Conservation (phyloP, 306 rosid genomes). For the Astragalus membranaceus region DNA sequence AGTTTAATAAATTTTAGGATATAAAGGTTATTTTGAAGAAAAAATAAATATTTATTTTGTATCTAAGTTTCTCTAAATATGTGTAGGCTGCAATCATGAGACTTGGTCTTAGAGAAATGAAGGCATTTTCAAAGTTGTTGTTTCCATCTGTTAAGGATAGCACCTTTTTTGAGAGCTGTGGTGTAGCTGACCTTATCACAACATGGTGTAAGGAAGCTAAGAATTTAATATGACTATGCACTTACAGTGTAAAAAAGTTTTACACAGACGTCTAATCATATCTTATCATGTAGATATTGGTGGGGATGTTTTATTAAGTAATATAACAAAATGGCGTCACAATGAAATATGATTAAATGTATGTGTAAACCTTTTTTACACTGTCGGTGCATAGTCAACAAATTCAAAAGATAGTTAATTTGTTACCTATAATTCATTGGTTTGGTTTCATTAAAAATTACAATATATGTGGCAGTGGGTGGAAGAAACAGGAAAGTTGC, state of each 20-base stretch:
- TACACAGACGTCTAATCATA: too few species aligned
- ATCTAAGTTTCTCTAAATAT: constrained; percentile 3
- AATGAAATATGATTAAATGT: too few species aligned
- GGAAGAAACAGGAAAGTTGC: constrained; percentile 97
- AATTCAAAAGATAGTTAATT: background rate
- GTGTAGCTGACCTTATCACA: constrained; percentile 96
- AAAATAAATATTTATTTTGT: background rate
- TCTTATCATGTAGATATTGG: too few species aligned
- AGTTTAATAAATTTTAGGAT: constrained; percentile 16
- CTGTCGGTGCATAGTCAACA: too few species aligned
- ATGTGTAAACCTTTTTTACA: too few species aligned
- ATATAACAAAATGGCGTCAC: too few species aligned
- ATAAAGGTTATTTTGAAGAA: background rate
- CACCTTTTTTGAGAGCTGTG: constrained; percentile 97
- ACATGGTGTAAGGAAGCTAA: constrained; percentile 71
- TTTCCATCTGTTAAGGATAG: constrained; percentile 85
- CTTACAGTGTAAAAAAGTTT: too few species aligned
- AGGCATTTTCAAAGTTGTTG: constrained; percentile 82
- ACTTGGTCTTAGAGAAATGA: constrained; percentile 92
- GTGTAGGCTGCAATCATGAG: constrained; percentile 96
- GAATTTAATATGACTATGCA: too few species aligned
- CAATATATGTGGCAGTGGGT: constrained; percentile 60
- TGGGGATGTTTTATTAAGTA: too few species aligned
- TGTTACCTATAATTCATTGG: background rate
- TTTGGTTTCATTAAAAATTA: constrained; percentile 16